phyloP scores from a whole-genome alignment of 257 asterid species.

The Solanum okadae region DNA sequence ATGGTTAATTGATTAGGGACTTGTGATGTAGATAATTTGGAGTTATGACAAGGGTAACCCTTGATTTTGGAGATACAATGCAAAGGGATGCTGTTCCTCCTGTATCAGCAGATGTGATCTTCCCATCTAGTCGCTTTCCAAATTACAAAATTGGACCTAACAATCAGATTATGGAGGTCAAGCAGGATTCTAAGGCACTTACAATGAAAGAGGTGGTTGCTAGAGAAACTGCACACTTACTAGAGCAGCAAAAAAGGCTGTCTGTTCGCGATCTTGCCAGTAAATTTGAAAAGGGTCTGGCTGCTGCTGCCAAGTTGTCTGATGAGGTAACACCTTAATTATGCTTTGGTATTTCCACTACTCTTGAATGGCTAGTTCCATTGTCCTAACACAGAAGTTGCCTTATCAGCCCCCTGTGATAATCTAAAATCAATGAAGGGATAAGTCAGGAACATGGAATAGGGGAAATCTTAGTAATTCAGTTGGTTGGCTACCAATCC shows the following conservation, averaged over 20 bases:
- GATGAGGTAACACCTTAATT: constrained; percentile 50
- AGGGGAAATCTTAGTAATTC: neutral
- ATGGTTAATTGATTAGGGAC: neutral
- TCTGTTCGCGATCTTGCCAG: constrained; percentile 89
- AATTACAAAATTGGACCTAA: constrained; percentile 62
- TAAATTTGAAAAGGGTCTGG: constrained; percentile 85
- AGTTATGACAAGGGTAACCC: constrained; percentile 70
- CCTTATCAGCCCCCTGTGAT: neutral
- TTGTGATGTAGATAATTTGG: neutral
- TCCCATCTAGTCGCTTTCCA: constrained; percentile 72
- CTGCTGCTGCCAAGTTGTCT: constrained; percentile 83
- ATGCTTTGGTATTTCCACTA: neutral
- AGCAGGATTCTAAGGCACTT: constrained; percentile 38
- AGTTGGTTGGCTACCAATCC: neutral
- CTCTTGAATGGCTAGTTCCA: neutral
- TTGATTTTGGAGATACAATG: constrained; percentile 66
- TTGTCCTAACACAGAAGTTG: neutral
- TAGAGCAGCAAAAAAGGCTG: constrained; percentile 81
- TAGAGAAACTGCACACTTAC: constrained; percentile 57
- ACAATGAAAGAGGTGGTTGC: constrained; percentile 77
- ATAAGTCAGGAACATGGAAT: neutral
- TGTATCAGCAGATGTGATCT: constrained; percentile 75
- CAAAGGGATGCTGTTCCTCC: constrained; percentile 71
- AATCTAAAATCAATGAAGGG: neutral
- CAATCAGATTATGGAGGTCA: constrained; percentile 75